Percentiles rank a stretch among this genome's conserved stretches.
Evolutionary conservation across 768 basidiomycete species (phyloP).

Genomic region (Ramaria sp.): DNA sequence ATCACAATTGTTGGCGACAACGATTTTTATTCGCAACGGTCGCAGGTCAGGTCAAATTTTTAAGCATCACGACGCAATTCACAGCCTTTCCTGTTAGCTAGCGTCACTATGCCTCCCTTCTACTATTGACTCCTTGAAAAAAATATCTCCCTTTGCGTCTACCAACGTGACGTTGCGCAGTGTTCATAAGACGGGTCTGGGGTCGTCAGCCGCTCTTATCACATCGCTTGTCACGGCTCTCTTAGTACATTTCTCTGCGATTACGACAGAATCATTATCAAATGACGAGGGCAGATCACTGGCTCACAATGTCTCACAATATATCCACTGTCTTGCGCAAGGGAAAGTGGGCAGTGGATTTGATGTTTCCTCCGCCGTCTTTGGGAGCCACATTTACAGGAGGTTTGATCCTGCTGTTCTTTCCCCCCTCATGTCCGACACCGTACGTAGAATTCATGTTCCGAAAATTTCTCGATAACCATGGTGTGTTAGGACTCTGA

Average conservation of each 20-base stretch:
- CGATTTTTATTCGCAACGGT: slow-evolving; percentile 94
- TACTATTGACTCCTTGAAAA: slow-evolving; percentile 49
- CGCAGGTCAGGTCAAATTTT: slow-evolving; percentile 43
- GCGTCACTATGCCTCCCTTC: slow-evolving; percentile 48
- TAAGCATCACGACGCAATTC: background rate
- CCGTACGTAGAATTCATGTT: slow-evolving; percentile 12
- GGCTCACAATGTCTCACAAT: slow-evolving; percentile 90
- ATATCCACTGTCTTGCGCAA: slow-evolving; percentile 90
- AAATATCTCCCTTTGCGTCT: slow-evolving; percentile 66
- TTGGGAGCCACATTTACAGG: slow-evolving; percentile 88
- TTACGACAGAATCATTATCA: slow-evolving; percentile 41
- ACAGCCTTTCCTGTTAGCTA: slow-evolving; percentile 36
- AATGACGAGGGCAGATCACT: slow-evolving; percentile 39
- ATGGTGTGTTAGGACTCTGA: background rate
- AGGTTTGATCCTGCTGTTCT: slow-evolving; percentile 73
- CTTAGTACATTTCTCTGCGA: slow-evolving; percentile 61
- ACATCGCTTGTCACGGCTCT: slow-evolving; percentile 87
- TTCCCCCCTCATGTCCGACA: slow-evolving; percentile 50
- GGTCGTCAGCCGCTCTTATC: slow-evolving; percentile 93
- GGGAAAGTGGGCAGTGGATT: slow-evolving; percentile 98
- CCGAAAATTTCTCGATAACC: slow-evolving; percentile 23
- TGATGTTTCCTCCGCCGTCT: slow-evolving; percentile 89
- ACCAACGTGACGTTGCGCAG: slow-evolving; percentile 58
- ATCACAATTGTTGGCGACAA: slow-evolving; percentile 88
- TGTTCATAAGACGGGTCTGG: slow-evolving; percentile 98